Evolutionary conservation across 805 yeast species (phyloP), one percentile per base, ranked within the genome.

Genomic region (Wickerhamomyces canadensis): DNA sequence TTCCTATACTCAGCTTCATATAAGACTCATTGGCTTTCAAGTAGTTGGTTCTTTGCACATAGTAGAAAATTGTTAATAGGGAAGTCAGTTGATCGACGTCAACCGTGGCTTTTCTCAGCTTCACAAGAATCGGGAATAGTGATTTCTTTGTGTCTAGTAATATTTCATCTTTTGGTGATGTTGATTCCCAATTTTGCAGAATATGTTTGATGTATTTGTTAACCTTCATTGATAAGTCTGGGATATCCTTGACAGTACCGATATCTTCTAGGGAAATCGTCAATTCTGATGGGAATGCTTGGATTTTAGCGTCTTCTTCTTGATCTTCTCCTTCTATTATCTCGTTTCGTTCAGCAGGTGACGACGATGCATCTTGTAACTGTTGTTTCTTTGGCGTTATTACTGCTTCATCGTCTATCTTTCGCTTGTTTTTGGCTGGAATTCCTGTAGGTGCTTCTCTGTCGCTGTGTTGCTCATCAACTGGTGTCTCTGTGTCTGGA

Each of bases 1-100:
- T 84, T 1, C 96, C 96, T 14, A 87, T 80, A 52, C 91, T 80
- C 40, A 87, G 61, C 44, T 80, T 73, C 66, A 86, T 62, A 49
- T 87, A 87, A 19, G 78, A 67, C 49, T 84, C 85, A 41, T 74
- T 74, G 5, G 91, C 86, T 35, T 61, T 61, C 26, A 55, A 53
- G 45, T 57, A 77, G 25, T 77, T 70, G 13, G 56, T 51, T 10
- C 60, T 51, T 56, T 86, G 95, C n/a, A 84, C 37, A 48, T 79
- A 69, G 44, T 71, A 67, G 8, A 81, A 47, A 2, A 84, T 72
- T 0, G 85, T 80, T 4, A 78, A 62, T 23, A 87, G 58, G 1
- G 84, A 71, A 0, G 71, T 70, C 29, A 76, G 55, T 51, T 69
- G 54, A 26, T 73, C 74, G 1, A 35, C 19, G 2, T 60, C 54